phyloP scores from a whole-genome alignment of 805 yeast species.

The Ogataea degrootiae region DNA sequence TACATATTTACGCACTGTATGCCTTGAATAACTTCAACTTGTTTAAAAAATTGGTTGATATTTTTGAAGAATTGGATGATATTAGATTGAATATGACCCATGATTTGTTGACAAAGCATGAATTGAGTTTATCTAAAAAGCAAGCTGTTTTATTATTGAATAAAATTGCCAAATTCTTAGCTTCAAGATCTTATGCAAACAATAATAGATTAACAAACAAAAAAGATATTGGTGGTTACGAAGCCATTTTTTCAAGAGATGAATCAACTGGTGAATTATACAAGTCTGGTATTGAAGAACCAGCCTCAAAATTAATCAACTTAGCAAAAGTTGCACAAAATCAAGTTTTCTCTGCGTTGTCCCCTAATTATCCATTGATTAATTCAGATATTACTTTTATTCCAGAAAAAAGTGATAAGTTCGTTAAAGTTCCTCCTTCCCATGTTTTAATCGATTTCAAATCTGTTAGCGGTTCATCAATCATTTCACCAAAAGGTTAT shows the following conservation, averaged over 20 bases:
- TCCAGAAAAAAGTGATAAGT: slow-evolving; percentile 45
- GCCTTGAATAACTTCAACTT: slow-evolving; percentile 66
- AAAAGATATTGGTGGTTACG: slow-evolving; percentile 46
- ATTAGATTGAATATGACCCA: slow-evolving; percentile 49
- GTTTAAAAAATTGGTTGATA: slow-evolving; percentile 47
- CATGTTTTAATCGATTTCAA: slow-evolving; percentile 76
- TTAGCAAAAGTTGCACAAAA: slow-evolving; percentile 61
- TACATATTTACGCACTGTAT: slow-evolving; percentile 66
- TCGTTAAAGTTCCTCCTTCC: slow-evolving; percentile 48
- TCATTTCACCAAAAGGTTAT: slow-evolving; percentile 59
- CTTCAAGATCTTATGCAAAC: slow-evolving; percentile 25
- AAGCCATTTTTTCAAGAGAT: slow-evolving; percentile 64
- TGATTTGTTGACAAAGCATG: slow-evolving; percentile 50
- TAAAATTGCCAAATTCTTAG: slow-evolving; percentile 57
- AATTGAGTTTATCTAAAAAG: slow-evolving; percentile 43
- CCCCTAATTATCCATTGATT: slow-evolving; percentile 61
- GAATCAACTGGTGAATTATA: slow-evolving; percentile 53
- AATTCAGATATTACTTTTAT: slow-evolving; percentile 31
- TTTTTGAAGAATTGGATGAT: slow-evolving; percentile 56
- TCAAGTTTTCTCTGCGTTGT: slow-evolving; percentile 67
- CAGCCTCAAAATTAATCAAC: slow-evolving; percentile 23
- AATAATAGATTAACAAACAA: not conserved
- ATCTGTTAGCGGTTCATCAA: slow-evolving; percentile 56
- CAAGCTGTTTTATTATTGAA: slow-evolving; percentile 48
- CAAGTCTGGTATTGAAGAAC: slow-evolving; percentile 16